These are phyloP conservation scores for Cryptococcus hybrid DNA, from an alignment of 1,284 basidiomycete species.

Conservation along the genomic window DNA sequence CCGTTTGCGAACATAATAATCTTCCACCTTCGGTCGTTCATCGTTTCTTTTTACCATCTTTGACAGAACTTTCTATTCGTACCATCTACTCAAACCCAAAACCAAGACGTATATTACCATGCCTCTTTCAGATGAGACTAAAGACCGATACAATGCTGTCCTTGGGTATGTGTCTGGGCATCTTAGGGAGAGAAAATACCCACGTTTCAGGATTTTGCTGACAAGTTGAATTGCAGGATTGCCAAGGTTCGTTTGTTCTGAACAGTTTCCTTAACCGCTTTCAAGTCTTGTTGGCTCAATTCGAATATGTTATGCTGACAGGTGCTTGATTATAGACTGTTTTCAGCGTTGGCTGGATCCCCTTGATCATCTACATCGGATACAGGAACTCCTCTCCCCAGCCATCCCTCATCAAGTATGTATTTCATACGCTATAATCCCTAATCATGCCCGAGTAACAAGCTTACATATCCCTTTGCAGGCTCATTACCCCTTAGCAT, in stretches of 20 bases:
- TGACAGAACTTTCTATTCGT: too few species aligned
- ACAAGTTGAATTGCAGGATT: constrained; percentile 14
- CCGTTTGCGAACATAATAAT: too few species aligned
- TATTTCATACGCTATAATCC: neutral
- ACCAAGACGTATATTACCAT: constrained; percentile 14
- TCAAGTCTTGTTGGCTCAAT: neutral
- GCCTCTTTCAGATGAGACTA: constrained; percentile 52
- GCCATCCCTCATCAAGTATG: constrained; percentile 89
- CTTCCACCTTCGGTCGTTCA: too few species aligned
- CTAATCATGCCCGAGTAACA: too few species aligned
- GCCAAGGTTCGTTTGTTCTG: constrained; percentile 30
- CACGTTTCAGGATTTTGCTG: neutral
- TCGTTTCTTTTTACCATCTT: too few species aligned
- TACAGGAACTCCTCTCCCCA: constrained; percentile 85
- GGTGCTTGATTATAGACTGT: constrained; percentile 60
- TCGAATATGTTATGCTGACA: neutral
- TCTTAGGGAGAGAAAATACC: too few species aligned
- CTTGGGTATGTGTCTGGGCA: constrained; percentile 35
- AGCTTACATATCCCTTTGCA: constrained; percentile 36
- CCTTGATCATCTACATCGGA: constrained; percentile 88
- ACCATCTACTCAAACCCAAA: too few species aligned
- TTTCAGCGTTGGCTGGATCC: constrained; percentile 90
- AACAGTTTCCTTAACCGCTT: neutral
- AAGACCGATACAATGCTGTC: constrained; percentile 49
- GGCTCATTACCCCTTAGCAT: constrained; percentile 85